Evolutionary conservation across 2,329 filamentous ascomycete species (phyloP).

Genomic region (Paramyrothecium sp.): DNA sequence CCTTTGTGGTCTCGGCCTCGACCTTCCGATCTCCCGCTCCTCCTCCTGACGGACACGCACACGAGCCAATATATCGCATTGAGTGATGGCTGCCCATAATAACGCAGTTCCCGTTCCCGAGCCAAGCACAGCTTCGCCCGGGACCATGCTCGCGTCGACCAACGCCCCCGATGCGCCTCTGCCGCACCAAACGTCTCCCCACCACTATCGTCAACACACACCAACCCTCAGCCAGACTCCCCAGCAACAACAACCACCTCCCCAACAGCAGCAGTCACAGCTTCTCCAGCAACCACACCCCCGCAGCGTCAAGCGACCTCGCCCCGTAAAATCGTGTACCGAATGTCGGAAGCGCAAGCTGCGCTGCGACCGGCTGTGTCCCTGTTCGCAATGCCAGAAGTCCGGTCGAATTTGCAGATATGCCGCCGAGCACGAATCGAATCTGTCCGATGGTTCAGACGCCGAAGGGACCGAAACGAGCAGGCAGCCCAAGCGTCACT

Average conservation of each 20-base stretch:
- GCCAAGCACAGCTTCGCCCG: constrained; percentile 3
- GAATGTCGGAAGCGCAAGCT: constrained; percentile 58
- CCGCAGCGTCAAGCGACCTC: constrained; percentile 50
- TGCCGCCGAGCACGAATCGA: constrained; percentile 46
- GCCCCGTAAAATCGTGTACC: constrained; percentile 56
- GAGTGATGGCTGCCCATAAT: background rate
- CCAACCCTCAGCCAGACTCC: constrained; percentile 15
- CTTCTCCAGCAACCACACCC: constrained; percentile 27
- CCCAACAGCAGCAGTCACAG: constrained; percentile 16
- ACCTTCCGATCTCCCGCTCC: background rate
- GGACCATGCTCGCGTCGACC: constrained; percentile 1
- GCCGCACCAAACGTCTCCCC: constrained; percentile 7
- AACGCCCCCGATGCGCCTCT: background rate
- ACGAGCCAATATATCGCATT: too few species aligned
- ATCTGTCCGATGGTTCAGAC: constrained; percentile 50
- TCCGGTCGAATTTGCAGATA: constrained; percentile 54
- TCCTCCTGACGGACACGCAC: background rate
- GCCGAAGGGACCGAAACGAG: constrained; percentile 27
- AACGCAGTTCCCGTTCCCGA: background rate
- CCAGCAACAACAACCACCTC: constrained; percentile 23
- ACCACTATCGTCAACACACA: constrained; percentile 15
- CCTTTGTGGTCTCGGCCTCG: background rate
- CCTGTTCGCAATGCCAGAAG: constrained; percentile 58
- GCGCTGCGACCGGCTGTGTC: constrained; percentile 53
- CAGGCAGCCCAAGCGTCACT: constrained; percentile 39